Percentiles rank a stretch among this genome's conserved stretches.
Evolutionary conservation across 225 moss, liverwort and hornwort genomes (phyloP).

Genomic region (Anthoceros angustus): DNA sequence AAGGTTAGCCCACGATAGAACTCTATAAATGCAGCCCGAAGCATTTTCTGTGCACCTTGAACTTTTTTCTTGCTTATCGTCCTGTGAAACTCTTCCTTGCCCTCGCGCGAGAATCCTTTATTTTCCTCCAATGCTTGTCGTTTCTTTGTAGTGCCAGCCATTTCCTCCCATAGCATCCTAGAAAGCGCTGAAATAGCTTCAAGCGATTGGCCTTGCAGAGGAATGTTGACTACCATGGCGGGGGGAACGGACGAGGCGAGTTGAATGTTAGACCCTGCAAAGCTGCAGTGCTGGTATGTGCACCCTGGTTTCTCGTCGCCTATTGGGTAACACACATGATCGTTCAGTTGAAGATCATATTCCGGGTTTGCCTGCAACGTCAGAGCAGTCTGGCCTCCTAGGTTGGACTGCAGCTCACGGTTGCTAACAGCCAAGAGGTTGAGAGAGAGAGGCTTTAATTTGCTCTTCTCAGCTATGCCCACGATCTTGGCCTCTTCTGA

Average conservation of each 20-base stretch:
- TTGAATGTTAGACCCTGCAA: neutral
- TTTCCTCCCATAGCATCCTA: slow-evolving; percentile 4
- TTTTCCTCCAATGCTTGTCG: slow-evolving; percentile 42
- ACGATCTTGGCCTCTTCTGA: neutral
- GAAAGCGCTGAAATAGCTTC: neutral
- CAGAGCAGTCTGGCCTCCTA: neutral
- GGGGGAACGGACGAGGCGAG: neutral
- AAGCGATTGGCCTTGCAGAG: neutral
- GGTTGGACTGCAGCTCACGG: neutral
- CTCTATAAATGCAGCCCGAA: neutral
- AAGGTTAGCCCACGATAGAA: neutral
- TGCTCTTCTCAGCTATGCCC: neutral
- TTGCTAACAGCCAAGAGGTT: neutral
- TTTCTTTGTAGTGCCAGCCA: slow-evolving; percentile 11
- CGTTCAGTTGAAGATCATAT: too few species aligned
- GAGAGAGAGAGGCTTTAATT: neutral
- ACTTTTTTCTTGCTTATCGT: slow-evolving; percentile 51
- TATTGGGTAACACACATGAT: neutral
- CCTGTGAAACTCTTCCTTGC: slow-evolving; percentile 27
- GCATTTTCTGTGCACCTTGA: slow-evolving; percentile 42
- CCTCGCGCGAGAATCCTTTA: slow-evolving; percentile 19
- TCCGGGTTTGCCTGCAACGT: too few species aligned
- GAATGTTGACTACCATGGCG: neutral
- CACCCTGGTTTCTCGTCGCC: neutral
- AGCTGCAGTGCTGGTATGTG: neutral